Conservation (phyloP, 768 basidiomycete genomes). For the Kwoniella newhampshirensis region DNA sequence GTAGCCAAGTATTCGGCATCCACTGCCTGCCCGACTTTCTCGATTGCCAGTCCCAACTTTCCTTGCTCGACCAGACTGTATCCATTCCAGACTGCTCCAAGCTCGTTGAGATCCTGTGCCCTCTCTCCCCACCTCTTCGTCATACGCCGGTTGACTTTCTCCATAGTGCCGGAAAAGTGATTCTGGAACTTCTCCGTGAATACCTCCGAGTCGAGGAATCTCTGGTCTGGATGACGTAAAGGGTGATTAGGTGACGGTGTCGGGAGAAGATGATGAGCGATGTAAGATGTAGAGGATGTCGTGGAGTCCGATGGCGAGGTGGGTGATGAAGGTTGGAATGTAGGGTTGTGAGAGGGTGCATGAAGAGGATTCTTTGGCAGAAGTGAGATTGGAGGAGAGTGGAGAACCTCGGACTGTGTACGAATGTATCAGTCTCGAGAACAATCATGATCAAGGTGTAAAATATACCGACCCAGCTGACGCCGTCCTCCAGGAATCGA, state of each 20-base stretch:
- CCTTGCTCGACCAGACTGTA: conserved; percentile 79
- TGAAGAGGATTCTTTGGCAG: conserved; percentile 94
- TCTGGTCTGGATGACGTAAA: conserved; percentile 86
- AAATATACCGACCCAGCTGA: conserved; percentile 80
- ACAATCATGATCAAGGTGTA: no score
- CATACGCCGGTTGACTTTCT: conserved; percentile 87
- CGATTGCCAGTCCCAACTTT: conserved; percentile 63
- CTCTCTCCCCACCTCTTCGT: conserved; percentile 95
- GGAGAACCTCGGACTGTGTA: conserved; percentile 78
- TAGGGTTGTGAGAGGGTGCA: conserved; percentile 92
- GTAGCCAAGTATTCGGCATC: conserved; percentile 93
- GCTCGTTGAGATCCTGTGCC: conserved; percentile 81
- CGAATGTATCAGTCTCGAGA: no score
- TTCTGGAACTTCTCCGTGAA: conserved; percentile 95
- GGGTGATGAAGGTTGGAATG: conserved; percentile 53
- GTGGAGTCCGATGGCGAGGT: conserved; percentile 5
- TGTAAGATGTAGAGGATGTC: conserved; percentile 41
- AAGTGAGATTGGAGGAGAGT: conserved; percentile 84
- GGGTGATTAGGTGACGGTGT: conserved; percentile 86
- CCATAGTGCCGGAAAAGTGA: conserved; percentile 88
- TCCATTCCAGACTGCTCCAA: conserved; percentile 87
- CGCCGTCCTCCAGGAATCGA: conserved; percentile 90
- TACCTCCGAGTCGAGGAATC: conserved; percentile 91
- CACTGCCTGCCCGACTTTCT: conserved; percentile 94
- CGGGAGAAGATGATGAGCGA: conserved; percentile 62